These are phyloP conservation scores for Polytolypa hystricis DNA, from an alignment of 2,329 filamentous ascomycete genomes.

Conservation along the genomic window DNA sequence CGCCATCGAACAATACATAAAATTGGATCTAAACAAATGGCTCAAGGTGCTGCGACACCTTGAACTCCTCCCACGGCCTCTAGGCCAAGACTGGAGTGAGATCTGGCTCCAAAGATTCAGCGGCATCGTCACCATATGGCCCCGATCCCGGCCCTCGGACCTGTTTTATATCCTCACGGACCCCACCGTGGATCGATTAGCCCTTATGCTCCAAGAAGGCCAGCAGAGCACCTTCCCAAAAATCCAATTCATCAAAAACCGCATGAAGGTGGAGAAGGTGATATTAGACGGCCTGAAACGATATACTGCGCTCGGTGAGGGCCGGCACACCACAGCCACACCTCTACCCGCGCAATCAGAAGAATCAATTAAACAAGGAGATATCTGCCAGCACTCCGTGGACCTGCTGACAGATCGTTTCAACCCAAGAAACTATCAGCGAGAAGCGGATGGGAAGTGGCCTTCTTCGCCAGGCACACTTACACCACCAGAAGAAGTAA, in stretches of 20 bases:
- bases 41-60: conserved; percentile 87
- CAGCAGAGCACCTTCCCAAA: conserved; percentile 85
- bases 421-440: neutral
- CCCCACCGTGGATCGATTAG: conserved; percentile 62
- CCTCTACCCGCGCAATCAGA: conserved; percentile 1
- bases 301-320: conserved; percentile 17
- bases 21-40: conserved; percentile 96
- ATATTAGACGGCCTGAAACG: conserved; percentile 45
- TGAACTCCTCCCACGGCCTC: conserved; percentile 75
- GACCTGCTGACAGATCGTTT: neutral
- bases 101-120: conserved; percentile 93
- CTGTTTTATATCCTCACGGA: conserved; percentile 81
- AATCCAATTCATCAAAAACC: conserved; percentile 79
- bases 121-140: conserved; percentile 94
- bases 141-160: conserved; percentile 65
- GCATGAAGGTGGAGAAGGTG: conserved; percentile 68
- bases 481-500: conserved; percentile 14
- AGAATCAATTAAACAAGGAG: neutral
- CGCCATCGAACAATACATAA: conserved; percentile 87
- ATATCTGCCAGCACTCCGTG: neutral
- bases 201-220: conserved; percentile 80
- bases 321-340: neutral
- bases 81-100: conserved; percentile 94
- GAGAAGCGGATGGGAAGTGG: neutral
- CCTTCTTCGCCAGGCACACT: conserved; percentile 11